These are phyloP conservation scores for Pyrus pyrifolia DNA, from an alignment of 306 rosid genomes.

Conservation along the genomic window DNA sequence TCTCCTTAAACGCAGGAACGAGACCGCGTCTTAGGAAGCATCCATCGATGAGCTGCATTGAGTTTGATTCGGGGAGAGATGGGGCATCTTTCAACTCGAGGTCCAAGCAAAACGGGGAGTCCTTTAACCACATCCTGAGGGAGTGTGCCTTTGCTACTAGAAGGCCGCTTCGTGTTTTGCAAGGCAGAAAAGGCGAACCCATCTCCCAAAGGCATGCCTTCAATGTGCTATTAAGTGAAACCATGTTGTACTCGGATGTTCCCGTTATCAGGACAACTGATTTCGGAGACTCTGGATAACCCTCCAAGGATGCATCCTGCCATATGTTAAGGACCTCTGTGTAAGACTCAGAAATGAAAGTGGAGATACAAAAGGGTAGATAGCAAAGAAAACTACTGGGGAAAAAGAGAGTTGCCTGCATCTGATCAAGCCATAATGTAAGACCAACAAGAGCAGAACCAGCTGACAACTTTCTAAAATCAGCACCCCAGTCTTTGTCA, in stretches of 20 bases:
- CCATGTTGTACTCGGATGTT: constrained; percentile 79
- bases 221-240: constrained; percentile 74
- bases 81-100: constrained; percentile 79
- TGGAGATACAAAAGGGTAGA: not conserved
- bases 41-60: constrained; percentile 73
- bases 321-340: constrained; percentile 7
- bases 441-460: constrained; percentile 95
- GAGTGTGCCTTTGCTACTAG: constrained; percentile 95
- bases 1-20: constrained; percentile 80
- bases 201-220: constrained; percentile 93
- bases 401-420: constrained; percentile 63
- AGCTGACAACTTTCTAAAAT: constrained; percentile 87
- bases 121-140: constrained; percentile 94
- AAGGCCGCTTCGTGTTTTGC: constrained; percentile 70
- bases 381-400: not conserved
- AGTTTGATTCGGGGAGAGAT: constrained; percentile 55
- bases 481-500: constrained; percentile 96
- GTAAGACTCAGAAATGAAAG: constrained; percentile 9
- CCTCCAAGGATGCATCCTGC: constrained; percentile 96
- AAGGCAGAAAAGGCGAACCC: constrained; percentile 94
- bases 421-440: constrained; percentile 94
- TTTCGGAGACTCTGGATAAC: constrained; percentile 83
- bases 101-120: constrained; percentile 88
- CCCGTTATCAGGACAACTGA: constrained; percentile 92
- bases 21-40: constrained; percentile 86